Evolutionary conservation across 805 yeast species (phyloP).

Genomic region (Lipomyces kockii): DNA sequence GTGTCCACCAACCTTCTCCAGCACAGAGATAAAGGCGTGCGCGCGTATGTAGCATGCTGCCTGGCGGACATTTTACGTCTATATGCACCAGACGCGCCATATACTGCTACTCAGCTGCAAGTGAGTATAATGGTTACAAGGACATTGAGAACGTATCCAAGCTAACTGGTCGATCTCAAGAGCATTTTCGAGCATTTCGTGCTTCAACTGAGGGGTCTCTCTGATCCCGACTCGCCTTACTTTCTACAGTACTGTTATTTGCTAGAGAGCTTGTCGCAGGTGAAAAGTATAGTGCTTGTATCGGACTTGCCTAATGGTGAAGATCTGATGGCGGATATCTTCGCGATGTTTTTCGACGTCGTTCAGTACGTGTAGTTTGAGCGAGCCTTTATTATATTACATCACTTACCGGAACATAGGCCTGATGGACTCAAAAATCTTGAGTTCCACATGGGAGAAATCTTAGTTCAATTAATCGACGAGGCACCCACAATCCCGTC

Average conservation of each 20-base stretch:
- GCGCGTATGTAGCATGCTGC: slow-evolving; percentile 72
- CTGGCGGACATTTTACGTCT: slow-evolving; percentile 74
- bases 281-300: slow-evolving; percentile 70
- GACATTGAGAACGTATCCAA: not conserved
- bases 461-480: slow-evolving; percentile 73
- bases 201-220: slow-evolving; percentile 61
- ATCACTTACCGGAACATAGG: slow-evolving; percentile 4
- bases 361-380: slow-evolving; percentile 44
- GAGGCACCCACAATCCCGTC: slow-evolving; percentile 71
- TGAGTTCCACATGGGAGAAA: slow-evolving; percentile 67
- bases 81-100: slow-evolving; percentile 91
- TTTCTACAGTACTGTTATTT: slow-evolving; percentile 67
- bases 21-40: slow-evolving; percentile 70
- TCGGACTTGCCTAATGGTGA: slow-evolving; percentile 74
- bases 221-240: slow-evolving; percentile 58
- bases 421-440: slow-evolving; percentile 46
- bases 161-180: slow-evolving; percentile 16
- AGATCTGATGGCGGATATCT: slow-evolving; percentile 57
- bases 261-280: slow-evolving; percentile 71
- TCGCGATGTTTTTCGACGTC: slow-evolving; percentile 65
- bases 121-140: slow-evolving; percentile 39
- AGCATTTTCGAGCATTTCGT: slow-evolving; percentile 68
- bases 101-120: slow-evolving; percentile 62
- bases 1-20: slow-evolving; percentile 61
- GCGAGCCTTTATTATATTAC: not conserved